Percentiles rank a stretch among this genome's conserved stretches.
phyloP scores from a whole-genome alignment of 2,329 filamentous ascomycete species.

The Leptographium galeiforme region DNA sequence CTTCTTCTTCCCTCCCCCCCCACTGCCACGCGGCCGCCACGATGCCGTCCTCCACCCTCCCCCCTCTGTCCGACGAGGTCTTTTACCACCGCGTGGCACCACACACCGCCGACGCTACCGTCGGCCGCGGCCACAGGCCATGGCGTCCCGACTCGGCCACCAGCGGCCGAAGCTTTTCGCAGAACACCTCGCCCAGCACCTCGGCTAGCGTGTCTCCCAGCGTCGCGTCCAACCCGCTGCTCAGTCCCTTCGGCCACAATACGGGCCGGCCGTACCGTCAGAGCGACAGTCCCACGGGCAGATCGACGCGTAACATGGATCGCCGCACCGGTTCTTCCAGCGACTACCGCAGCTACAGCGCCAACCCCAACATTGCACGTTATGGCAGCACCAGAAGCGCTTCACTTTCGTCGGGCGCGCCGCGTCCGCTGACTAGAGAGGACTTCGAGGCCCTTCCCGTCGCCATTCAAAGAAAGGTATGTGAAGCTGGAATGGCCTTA shows the following conservation, averaged over 20 bases:
- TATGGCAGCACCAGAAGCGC: conserved; percentile 7
- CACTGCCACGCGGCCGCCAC: not conserved
- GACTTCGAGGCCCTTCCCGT: conserved; percentile 36
- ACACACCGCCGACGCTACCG: not conserved
- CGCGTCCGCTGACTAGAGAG: conserved; percentile 25
- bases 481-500: not conserved
- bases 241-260: conserved; percentile 5
- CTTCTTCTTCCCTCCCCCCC: not conserved
- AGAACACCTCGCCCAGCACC: too few relatives aligned
- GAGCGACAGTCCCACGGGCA: not conserved
- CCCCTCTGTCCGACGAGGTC: not conserved
- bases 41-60: conserved; percentile 1
- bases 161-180: too few relatives aligned
- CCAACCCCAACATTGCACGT: conserved; percentile 9
- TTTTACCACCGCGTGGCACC: not conserved
- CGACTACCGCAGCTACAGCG: conserved; percentile 4
- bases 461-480: conserved; percentile 37
- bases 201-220: not conserved
- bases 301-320: too few relatives aligned
- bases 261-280: not conserved
- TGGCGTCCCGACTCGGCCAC: not conserved
- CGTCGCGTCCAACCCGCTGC: conserved; percentile 4
- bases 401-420: conserved; percentile 12
- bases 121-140: not conserved
- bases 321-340: not conserved